phyloP scores from a whole-genome alignment of 2,329 filamentous ascomycete species.

The Cercospora nicotianae region DNA sequence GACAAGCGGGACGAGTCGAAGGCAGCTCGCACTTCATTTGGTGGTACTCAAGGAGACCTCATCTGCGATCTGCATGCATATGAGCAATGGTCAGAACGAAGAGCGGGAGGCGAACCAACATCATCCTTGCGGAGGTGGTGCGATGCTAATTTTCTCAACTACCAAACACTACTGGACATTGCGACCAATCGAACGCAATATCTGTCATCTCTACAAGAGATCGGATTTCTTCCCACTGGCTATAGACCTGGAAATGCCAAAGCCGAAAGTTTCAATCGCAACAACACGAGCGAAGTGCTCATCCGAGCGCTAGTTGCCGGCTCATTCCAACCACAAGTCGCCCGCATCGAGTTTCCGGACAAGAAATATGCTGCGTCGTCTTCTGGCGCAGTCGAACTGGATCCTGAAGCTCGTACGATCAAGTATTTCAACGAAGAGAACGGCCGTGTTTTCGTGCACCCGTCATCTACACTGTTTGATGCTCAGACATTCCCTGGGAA shows the following conservation, averaged over 20 bases:
- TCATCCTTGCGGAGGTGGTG: constrained; percentile 74
- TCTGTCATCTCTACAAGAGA: constrained; percentile 78
- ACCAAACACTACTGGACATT: constrained; percentile 83
- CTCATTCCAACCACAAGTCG: constrained; percentile 72
- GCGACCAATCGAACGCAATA: constrained; percentile 83
- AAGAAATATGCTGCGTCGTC: constrained; percentile 90
- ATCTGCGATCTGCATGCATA: constrained; percentile 84
- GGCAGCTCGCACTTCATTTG: constrained; percentile 72
- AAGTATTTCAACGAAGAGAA: constrained; percentile 86
- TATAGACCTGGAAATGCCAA: constrained; percentile 32
- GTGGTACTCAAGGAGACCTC: constrained; percentile 76
- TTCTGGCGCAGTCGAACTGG: constrained; percentile 85
- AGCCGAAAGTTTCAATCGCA: constrained; percentile 47
- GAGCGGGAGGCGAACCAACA: constrained; percentile 55
- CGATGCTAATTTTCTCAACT: constrained; percentile 78
- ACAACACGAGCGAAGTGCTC: constrained; percentile 49
- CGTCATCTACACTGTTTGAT: constrained; percentile 81
- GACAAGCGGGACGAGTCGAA: constrained; percentile 82
- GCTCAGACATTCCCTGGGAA: constrained; percentile 74
- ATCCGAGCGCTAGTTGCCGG: constrained; percentile 52
- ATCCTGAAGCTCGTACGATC: constrained; percentile 88
- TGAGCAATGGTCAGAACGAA: constrained; percentile 74
- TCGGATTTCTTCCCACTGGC: constrained; percentile 64
- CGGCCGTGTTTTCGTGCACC: constrained; percentile 89
- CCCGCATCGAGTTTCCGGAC: constrained; percentile 88